phyloP scores from a whole-genome alignment of 208 protist species.

The Leishmania major region DNA sequence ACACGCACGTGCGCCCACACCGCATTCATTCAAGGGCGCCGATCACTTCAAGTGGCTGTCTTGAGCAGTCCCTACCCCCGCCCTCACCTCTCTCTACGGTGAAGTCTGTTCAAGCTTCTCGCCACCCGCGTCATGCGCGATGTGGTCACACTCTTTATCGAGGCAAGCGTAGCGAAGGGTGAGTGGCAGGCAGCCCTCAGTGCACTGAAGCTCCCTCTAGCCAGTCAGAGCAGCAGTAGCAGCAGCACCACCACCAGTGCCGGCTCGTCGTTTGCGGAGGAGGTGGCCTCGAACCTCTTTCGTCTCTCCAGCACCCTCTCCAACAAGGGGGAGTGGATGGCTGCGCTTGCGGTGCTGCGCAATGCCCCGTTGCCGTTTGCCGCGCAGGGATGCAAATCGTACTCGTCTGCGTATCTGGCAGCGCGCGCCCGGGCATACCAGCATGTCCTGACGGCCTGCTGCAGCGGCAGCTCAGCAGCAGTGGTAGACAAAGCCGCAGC shows the following conservation, averaged over 20 bases:
- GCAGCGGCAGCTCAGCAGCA: slow-evolving; percentile 1
- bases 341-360: slow-evolving; percentile 19
- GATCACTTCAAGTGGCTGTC: neutral
- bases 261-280: neutral
- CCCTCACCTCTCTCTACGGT: neutral
- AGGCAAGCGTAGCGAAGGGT: slow-evolving; percentile 30
- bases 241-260: neutral
- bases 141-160: slow-evolving; percentile 29
- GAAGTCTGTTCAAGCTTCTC: neutral
- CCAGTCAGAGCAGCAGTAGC: neutral
- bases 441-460: slow-evolving; percentile 10
- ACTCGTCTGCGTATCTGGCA: slow-evolving; percentile 18
- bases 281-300: neutral
- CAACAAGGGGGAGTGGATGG: slow-evolving; percentile 6
- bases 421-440: slow-evolving; percentile 26
- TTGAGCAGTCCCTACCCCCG: neutral
- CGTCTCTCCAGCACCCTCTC: slow-evolving; percentile 17
- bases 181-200: slow-evolving; percentile 33
- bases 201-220: slow-evolving; percentile 5
- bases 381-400: neutral
- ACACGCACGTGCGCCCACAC: neutral
- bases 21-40: neutral
- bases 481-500: neutral
- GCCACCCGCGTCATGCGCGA: slow-evolving; percentile 17
- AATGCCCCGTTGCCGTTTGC: neutral